A percentile compares a stretch with the other conserved stretches of the same genome.
These are phyloP conservation scores for Colletotrichum sp. DNA, from an alignment of 2,329 filamentous ascomycete genomes.

Conservation along the genomic window DNA sequence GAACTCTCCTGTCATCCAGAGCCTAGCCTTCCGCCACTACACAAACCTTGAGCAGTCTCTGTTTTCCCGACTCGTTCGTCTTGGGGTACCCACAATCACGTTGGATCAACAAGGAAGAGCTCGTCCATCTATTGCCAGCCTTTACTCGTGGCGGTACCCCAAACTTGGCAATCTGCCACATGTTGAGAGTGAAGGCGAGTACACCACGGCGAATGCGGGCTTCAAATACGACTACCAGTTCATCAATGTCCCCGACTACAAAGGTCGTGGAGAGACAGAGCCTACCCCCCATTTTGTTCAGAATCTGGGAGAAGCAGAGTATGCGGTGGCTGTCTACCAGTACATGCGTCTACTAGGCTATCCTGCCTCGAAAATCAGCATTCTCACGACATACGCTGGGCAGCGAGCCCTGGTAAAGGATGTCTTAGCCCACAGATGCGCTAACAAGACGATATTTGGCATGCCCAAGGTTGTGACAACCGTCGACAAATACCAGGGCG, in stretches of 20 bases:
- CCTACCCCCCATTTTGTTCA: conserved; percentile 95
- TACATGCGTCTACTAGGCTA: conserved; percentile 98
- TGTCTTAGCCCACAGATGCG: conserved; percentile 83
- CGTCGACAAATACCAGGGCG: conserved; percentile 98
- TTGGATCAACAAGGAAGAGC: conserved; percentile 95
- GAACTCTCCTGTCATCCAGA: conserved; percentile 95
- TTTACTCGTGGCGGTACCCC: conserved; percentile 94
- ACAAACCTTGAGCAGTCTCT: conserved; percentile 96
- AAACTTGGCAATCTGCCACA: conserved; percentile 79
- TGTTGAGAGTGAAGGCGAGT: conserved; percentile 73
- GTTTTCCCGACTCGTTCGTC: conserved; percentile 86
- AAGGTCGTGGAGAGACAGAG: conserved; percentile 85
- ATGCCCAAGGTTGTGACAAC: conserved; percentile 90
- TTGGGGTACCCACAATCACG: conserved; percentile 89
- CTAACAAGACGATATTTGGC: conserved; percentile 83
- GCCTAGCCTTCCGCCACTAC: conserved; percentile 91
- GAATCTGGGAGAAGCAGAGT: conserved; percentile 96
- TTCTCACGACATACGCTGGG: conserved; percentile 92
- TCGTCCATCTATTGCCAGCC: conserved; percentile 81
- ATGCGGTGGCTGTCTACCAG: conserved; percentile 92
- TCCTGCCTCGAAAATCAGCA: conserved; percentile 81
- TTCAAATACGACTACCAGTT: conserved; percentile 97
- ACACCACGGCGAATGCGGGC: conserved; percentile 83
- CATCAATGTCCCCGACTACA: conserved; percentile 93
- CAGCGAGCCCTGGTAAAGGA: conserved; percentile 89